Evolutionary conservation across 2,329 filamentous ascomycete genomes (phyloP).

Genomic region (Diaporthe citri): DNA sequence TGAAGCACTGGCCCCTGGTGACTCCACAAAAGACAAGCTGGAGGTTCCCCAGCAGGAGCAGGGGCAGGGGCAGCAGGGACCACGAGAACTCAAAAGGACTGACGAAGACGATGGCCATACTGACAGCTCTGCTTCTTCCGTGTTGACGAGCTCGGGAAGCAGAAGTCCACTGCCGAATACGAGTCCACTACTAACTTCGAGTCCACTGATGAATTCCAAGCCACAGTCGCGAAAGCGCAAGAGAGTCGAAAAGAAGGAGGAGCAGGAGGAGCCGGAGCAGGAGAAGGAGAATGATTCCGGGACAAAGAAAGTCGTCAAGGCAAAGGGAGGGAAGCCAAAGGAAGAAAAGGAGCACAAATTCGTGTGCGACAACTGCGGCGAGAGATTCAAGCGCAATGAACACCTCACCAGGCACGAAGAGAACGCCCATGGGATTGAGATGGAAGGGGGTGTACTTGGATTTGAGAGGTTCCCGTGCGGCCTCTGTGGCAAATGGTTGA

Average conservation of each 20-base stretch:
- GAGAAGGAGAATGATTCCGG: neutral
- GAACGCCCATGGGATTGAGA: neutral
- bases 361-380: neutral
- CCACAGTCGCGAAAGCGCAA: neutral
- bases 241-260: neutral
- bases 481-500: fast-evolving
- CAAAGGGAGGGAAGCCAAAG: neutral
- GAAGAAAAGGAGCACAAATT: no score
- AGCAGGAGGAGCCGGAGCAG: neutral
- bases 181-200: neutral
- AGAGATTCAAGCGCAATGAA: neutral
- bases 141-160: neutral
- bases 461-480: neutral
- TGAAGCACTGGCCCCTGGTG: neutral
- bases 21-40: neutral
- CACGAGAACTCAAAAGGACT: neutral
- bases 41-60: neutral
- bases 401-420: neutral
- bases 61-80: neutral
- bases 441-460: neutral
- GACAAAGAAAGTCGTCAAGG: neutral
- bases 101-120: neutral
- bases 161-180: neutral
- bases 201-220: neutral
- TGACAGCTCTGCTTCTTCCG: neutral